phyloP scores from a whole-genome alignment of 176 grass and related monocot species.

The Aegilops longissima region DNA sequence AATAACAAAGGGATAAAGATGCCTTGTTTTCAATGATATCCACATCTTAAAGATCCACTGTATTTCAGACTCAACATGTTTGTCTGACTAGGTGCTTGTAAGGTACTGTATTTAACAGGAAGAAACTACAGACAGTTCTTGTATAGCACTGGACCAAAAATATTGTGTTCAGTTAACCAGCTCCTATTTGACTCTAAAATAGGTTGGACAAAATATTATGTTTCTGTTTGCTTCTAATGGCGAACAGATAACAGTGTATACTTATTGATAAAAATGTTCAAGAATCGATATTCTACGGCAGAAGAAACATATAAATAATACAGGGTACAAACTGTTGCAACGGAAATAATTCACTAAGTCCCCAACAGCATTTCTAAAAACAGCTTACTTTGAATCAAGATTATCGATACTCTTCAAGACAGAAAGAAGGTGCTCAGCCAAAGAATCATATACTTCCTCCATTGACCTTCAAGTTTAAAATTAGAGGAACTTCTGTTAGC shows the following conservation, averaged over 20 bases:
- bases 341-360: neutral
- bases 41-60: neutral
- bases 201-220: neutral
- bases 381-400: constrained; percentile 71
- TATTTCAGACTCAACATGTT: neutral
- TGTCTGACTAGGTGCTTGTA: neutral
- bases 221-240: neutral
- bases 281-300: neutral
- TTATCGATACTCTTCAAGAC: constrained; percentile 38
- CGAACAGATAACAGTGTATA: neutral
- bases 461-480: constrained; percentile 65
- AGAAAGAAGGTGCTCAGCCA: constrained; percentile 75
- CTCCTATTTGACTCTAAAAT: neutral
- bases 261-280: neutral
- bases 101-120: neutral
- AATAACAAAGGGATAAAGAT: neutral
- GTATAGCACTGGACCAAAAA: neutral
- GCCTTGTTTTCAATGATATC: neutral
- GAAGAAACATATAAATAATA: neutral
- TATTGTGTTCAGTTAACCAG: neutral
- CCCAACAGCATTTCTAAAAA: neutral
- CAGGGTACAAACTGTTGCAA: neutral
- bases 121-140: neutral
- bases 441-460: constrained; percentile 75
- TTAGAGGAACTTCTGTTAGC: neutral